Evolutionary conservation across 1,284 basidiomycete species (phyloP).

Genomic region (Ceratobasidium theobromae): DNA sequence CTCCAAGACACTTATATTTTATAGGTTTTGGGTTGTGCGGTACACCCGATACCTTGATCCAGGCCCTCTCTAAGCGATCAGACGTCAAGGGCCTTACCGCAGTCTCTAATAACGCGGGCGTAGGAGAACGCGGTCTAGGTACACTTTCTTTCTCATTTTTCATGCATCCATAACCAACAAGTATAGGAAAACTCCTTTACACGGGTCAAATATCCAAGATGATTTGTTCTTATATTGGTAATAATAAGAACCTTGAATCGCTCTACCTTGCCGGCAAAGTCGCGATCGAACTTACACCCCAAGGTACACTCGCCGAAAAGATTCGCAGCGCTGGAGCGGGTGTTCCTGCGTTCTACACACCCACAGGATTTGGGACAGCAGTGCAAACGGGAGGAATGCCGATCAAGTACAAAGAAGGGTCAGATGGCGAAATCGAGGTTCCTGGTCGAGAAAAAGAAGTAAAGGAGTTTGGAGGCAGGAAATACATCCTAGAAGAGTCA

Average conservation of each 20-base stretch:
- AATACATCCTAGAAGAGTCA: slow-evolving; percentile 85
- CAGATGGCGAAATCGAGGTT: slow-evolving; percentile 61
- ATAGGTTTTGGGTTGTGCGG: slow-evolving; percentile 66
- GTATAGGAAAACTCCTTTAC: slow-evolving; percentile 72
- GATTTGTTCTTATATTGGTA: slow-evolving; percentile 84
- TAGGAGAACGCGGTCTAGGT: slow-evolving; percentile 78
- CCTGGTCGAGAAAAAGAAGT: slow-evolving; percentile 78
- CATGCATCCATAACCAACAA: neutral
- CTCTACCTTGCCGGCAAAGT: slow-evolving; percentile 82
- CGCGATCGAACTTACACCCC: slow-evolving; percentile 84
- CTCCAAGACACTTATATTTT: neutral
- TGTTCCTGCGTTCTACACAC: slow-evolving; percentile 95
- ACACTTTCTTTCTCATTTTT: slow-evolving; percentile 39
- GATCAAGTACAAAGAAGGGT: slow-evolving; percentile 61
- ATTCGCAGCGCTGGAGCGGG: slow-evolving; percentile 91
- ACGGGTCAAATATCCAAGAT: slow-evolving; percentile 79
- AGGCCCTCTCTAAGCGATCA: slow-evolving; percentile 71
- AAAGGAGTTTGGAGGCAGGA: slow-evolving; percentile 76
- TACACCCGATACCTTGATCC: slow-evolving; percentile 73
- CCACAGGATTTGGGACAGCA: slow-evolving; percentile 89
- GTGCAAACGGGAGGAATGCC: slow-evolving; percentile 75
- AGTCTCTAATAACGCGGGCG: slow-evolving; percentile 90
- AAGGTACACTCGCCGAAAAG: slow-evolving; percentile 89
- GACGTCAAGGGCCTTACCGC: slow-evolving; percentile 75
- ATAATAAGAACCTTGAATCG: slow-evolving; percentile 49